Evolutionary conservation across 1,284 basidiomycete genomes (phyloP), one percentile per base, ranked within the genome.

Genomic region (Ustilago xerochloae): DNA sequence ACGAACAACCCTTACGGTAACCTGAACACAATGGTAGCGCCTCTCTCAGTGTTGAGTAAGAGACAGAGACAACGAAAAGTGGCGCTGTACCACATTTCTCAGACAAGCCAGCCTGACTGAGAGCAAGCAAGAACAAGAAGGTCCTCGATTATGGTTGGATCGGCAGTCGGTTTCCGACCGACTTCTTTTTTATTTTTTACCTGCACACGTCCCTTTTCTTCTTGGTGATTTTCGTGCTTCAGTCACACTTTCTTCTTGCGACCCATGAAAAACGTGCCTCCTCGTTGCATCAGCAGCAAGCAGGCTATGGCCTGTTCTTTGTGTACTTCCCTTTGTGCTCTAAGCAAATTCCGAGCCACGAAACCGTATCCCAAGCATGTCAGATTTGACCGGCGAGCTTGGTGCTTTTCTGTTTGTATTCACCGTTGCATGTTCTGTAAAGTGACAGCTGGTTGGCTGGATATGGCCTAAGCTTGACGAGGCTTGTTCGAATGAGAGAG

Each of bases 1-100:
- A n/a, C n/a, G n/a, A n/a, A n/a, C n/a, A 24, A 43, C 41, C 20
- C 32, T 55, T 47, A 47, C 43, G 35, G 46, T 56, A 47, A 48
- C 12, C 22, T 41, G 18, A 53, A 53, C 50, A 36, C 38, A 41
- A 6, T 9, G n/a, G 2, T 16, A 28, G 30, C 45, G 54, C 43
- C 54, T 47, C 54, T 6, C 8, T 36, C n/a, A n/a, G n/a, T n/a
- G n/a, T n/a, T n/a, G n/a, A n/a, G n/a, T n/a, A n/a, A n/a, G n/a
- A n/a, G n/a, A n/a, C n/a, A n/a, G n/a, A n/a, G n/a, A n/a, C n/a
- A n/a, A n/a, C n/a, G 9, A 47, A 32, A 30, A 47, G 26, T 49
- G 48, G 48, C 18, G 48, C 48, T 24, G 41, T 43, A 43, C 41
- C 41, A 43, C 41, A 24, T 24, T 24, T 26, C 22, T 43, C 22